Conservation (phyloP, 345 rosid genomes). For the Lepidium didymum region DNA sequence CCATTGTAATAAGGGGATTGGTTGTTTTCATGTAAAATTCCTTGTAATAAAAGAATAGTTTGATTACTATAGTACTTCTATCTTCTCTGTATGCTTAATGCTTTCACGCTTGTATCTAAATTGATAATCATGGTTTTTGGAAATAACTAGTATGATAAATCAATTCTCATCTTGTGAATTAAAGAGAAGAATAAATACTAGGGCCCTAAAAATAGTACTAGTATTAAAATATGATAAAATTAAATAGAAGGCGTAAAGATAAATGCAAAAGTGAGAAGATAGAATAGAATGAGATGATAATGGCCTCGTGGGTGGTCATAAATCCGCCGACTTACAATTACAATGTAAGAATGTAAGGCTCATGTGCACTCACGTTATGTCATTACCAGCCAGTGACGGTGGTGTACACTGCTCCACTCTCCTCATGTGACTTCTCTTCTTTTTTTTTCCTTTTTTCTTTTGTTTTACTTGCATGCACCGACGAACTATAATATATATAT, state of each 20-base stretch:
- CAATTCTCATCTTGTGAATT: neutral
- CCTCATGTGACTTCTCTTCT: slow-evolving; percentile 12
- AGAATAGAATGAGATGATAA: neutral
- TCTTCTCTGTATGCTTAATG: neutral
- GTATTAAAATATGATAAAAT: neutral
- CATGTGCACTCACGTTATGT: slow-evolving; percentile 30
- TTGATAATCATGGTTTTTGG: too few relatives aligned
- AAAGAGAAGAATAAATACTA: neutral
- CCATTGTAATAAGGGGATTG: slow-evolving; percentile 20
- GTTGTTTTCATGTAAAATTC: slow-evolving; percentile 14
- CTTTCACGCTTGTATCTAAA: too few relatives aligned
- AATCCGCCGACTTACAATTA: slow-evolving; percentile 22
- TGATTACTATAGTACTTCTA: too few relatives aligned
- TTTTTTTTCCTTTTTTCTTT: neutral
- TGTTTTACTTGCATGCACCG: neutral
- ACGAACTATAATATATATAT: neutral
- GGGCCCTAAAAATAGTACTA: too few relatives aligned
- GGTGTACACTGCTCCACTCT: slow-evolving; percentile 19
- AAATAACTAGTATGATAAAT: too few relatives aligned
- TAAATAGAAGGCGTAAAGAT: neutral
- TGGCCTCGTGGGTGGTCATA: slow-evolving; percentile 31
- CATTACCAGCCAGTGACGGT: slow-evolving; percentile 21
- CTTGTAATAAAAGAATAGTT: slow-evolving; percentile 31
- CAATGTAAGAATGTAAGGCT: too few relatives aligned
- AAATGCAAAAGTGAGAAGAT: neutral